Evolutionary conservation across 257 asterid species (phyloP), one percentile per base, ranked within the genome.

Genomic region (Petunia secreta): DNA sequence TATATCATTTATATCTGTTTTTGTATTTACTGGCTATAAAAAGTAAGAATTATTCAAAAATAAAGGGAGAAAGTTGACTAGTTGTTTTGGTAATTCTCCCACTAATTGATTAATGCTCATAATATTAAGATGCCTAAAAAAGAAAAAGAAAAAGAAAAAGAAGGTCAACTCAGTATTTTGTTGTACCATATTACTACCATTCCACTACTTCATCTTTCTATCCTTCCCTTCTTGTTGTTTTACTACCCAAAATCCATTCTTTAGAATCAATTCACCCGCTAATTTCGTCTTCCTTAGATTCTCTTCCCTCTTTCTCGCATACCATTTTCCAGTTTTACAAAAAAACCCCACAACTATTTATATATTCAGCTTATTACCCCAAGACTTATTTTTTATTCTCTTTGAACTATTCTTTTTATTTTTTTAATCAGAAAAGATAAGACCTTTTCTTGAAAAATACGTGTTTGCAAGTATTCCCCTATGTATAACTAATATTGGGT

Each of bases 321-420:
- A 67, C 75, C 75, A n/a, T 67, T 67, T 67, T 67, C 75, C 14
- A 67, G 6, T 41, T 43, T 67, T n/a, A 67, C 75, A 14, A 53
- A 43, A 41, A 46, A 67, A 43, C 75, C 75, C 55, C 15, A 53
- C 1, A 67, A 11, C 3, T 10, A 43, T 67, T n/a, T 67, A 7
- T 7, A 41, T 67, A 67, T 67, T 41, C 75, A 67, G 14, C 55
- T 67, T 41, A 66, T 41, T 50, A 14, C 1, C 7, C 37, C 75
- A 40, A 2, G 40, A 38, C 41, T 53, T 7, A 15, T 67, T 43
- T 40, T 38, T 4, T 52, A 3, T 41, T 43, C 8, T 67, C 13
- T 14, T 67, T 67, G 43, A n/a, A 15, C 8, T 67, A 67, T 41
- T 14, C 55, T 67, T 16, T 25, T 41, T 67, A 3, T 43, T 43